Conservation (phyloP, 2,329 filamentous ascomycete genomes). For the Botrytis fabae region DNA sequence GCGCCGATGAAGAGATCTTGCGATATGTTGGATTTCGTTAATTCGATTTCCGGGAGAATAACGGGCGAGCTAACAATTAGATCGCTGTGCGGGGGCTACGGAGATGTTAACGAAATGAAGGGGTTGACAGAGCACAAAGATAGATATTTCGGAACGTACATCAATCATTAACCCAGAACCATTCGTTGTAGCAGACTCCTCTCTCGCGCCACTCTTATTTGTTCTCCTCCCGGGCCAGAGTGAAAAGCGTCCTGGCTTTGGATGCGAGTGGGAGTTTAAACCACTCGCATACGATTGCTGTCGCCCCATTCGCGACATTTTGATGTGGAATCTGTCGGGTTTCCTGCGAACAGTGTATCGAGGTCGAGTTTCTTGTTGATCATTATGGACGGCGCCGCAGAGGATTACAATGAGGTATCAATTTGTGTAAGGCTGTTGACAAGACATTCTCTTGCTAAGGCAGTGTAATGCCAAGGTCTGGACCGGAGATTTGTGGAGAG, state of each 20-base stretch:
- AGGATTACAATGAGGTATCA: not conserved
- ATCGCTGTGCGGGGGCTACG: slow-evolving; percentile 29
- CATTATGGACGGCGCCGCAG: slow-evolving; percentile 5
- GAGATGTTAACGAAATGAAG: slow-evolving; percentile 19
- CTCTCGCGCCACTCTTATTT: not conserved
- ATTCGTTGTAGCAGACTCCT: not conserved
- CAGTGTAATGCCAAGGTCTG: slow-evolving; percentile 19
- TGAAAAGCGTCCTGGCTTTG: slow-evolving; percentile 16
- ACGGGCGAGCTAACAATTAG: slow-evolving; percentile 30
- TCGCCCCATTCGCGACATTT: slow-evolving; percentile 17
- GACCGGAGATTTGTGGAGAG: slow-evolving; percentile 9
- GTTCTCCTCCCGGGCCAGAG: slow-evolving; percentile 16
- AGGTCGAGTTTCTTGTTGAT: not conserved
- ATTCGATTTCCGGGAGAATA: slow-evolving; percentile 31
- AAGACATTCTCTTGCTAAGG: slow-evolving; percentile 8
- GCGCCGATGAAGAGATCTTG: slow-evolving; percentile 34
- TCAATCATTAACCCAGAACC: slow-evolving; percentile 8
- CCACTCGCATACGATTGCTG: slow-evolving; percentile 14
- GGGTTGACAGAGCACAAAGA: not conserved
- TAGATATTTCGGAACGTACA: not conserved
- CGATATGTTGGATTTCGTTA: slow-evolving; percentile 31
- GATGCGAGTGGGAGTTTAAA: not conserved
- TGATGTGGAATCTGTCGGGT: not conserved
- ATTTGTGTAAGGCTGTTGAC: slow-evolving; percentile 12
- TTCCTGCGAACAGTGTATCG: slow-evolving; percentile 14